phyloP scores from a whole-genome alignment of 1,284 basidiomycete genomes.

The Leccinum angustisporum region DNA sequence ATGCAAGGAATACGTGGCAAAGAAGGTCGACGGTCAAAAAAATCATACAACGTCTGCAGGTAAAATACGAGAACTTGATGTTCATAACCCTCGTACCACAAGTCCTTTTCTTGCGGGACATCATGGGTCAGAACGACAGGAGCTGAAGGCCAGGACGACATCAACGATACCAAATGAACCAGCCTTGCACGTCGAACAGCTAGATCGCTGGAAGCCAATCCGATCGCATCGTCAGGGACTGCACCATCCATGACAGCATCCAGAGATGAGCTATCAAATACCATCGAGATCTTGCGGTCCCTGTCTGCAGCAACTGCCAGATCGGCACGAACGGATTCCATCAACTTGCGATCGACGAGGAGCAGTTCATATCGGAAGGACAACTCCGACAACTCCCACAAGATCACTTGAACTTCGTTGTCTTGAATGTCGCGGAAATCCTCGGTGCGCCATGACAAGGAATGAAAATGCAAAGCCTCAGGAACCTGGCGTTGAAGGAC shows the following conservation, averaged over 20 bases:
- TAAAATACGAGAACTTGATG: not conserved
- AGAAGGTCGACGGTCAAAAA: not conserved
- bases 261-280: not conserved
- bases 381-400: not conserved
- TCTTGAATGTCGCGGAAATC: not conserved
- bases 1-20: not conserved
- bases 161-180: not conserved
- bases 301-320: not conserved
- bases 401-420: not conserved
- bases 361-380: not conserved
- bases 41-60: not conserved
- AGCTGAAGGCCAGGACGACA: not conserved
- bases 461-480: not conserved
- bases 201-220: not conserved
- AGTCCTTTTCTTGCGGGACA: not conserved
- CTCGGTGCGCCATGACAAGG: not conserved
- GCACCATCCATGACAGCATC: not conserved
- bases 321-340: not conserved
- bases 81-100: not conserved
- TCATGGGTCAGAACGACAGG: not conserved
- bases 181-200: not conserved
- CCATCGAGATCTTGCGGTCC: not conserved
- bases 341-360: not conserved
- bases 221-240: not conserved
- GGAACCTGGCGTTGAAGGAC: not conserved